Base-by-base conservation (phyloP, 2,329 filamentous ascomycete species). In the Diatrype stigma region DNA sequence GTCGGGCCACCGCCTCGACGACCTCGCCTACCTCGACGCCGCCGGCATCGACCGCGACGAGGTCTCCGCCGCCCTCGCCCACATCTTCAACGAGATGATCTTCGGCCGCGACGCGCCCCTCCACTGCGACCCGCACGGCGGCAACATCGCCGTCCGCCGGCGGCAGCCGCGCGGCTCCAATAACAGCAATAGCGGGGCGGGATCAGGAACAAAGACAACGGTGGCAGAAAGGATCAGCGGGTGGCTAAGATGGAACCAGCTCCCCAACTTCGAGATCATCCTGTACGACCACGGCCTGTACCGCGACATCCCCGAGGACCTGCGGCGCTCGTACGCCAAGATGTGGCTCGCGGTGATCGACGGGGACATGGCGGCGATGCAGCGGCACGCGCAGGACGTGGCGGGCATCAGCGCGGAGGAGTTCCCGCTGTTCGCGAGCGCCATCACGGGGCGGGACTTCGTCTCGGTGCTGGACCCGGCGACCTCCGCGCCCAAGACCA, bases 51-150 rank as follows among this genome's bases (percentile, higher is more conserved):
- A 96, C 69, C 85, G 94, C 19, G 94, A 97, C 65, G 93, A 97
- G 70, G 94, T 99, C 5, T 96, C 92, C 0, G 92, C 93, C 1
- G 88, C 91, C 0, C 77, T 99, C 3, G 87, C 94, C 0, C 85
- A 86, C 52, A 90, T 99, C 52, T 99, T 99, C 79, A 99, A 99
- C 75, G 92, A 97, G 68, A 99, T 99, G 94, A 96, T 99, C 60
- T 99, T 99, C 59, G 92, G 93, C 46, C 82, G 86, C 48, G 81
- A 86, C 52, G 93, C 93, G 0, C 91, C 94, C 0, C 74, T 99
- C 37, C 94, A 99, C 73, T 99, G 94, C 71, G 94, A 99, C 66
- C 94, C 94, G 0, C 94, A 99, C 65, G 94, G 92, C 45, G 94
- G 94, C 44, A 99, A 99, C 65, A 87, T 99, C 50, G 92, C 94